A percentile compares a stretch with the other conserved stretches of the same genome.
phyloP scores from a whole-genome alignment of 2,329 filamentous ascomycete genomes.

The Furcasterigmium furcatum region DNA sequence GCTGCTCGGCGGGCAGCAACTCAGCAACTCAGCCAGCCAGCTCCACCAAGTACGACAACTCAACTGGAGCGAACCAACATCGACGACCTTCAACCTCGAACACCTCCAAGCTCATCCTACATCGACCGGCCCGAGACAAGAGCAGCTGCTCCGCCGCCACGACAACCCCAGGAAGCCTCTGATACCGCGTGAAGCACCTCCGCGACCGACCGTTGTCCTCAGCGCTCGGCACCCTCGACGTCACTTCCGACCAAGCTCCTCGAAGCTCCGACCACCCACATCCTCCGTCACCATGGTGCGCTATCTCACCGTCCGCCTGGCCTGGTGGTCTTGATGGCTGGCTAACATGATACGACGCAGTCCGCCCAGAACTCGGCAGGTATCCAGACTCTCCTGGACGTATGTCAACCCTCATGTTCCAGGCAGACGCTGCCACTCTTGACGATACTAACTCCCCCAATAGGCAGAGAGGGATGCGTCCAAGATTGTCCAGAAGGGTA shows the following conservation, averaged over 20 bases:
- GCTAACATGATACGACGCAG: constrained; percentile 41
- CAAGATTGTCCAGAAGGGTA: constrained; percentile 98
- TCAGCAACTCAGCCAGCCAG: too few relatives aligned
- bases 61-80: too few relatives aligned
- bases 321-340: background rate
- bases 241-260: background rate
- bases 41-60: too few relatives aligned
- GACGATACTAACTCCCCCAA: constrained; percentile 4
- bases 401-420: constrained; percentile 44
- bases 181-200: too few relatives aligned
- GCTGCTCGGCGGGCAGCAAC: background rate
- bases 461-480: constrained; percentile 97
- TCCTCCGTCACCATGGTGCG: background rate
- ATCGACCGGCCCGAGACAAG: too few relatives aligned
- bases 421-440: background rate
- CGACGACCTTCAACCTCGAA: too few relatives aligned
- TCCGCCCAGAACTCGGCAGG: constrained; percentile 97
- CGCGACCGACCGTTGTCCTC: too few relatives aligned
- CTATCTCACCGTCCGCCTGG: too few relatives aligned
- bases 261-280: background rate
- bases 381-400: constrained; percentile 98
- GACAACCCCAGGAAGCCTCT: too few relatives aligned
- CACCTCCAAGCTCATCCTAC: too few relatives aligned
- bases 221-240: too few relatives aligned
- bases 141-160: too few relatives aligned